These are phyloP conservation scores for Sporisorium scitamineum DNA, from an alignment of 1,284 basidiomycete genomes.

Conservation along the genomic window DNA sequence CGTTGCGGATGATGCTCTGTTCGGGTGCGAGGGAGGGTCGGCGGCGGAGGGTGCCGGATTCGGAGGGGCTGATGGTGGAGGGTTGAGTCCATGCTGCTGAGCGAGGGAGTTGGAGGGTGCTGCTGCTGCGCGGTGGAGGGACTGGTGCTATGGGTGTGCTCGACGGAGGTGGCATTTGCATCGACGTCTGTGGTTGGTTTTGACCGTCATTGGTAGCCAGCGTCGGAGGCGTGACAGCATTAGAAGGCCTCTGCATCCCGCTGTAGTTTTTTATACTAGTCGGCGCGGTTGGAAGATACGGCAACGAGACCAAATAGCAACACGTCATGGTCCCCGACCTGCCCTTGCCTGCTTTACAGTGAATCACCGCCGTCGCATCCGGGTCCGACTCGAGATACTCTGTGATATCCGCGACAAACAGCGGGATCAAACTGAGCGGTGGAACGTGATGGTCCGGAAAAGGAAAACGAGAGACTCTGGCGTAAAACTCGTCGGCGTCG, in stretches of 20 bases:
- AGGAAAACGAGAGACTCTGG: constrained; percentile 82
- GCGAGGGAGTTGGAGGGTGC: constrained; percentile 25
- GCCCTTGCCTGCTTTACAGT: constrained; percentile 77
- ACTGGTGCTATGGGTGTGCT: neutral
- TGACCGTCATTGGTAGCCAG: constrained; percentile 4
- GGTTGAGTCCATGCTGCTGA: constrained; percentile 21
- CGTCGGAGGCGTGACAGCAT: neutral
- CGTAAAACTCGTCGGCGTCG: constrained; percentile 71
- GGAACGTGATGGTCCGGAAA: constrained; percentile 83
- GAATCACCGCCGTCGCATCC: constrained; percentile 82
- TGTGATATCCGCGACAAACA: constrained; percentile 81
- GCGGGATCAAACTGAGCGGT: constrained; percentile 81
- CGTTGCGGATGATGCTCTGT: constrained; percentile 51
- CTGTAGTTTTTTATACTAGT: constrained; percentile 49
- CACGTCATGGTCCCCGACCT: constrained; percentile 62
- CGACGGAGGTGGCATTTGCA: neutral
- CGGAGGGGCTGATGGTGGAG: constrained; percentile 1
- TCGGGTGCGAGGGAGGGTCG: constrained; percentile 33
- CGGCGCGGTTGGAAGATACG: constrained; percentile 52
- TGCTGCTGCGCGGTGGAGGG: constrained; percentile 10
- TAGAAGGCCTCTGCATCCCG: constrained; percentile 32
- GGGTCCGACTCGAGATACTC: constrained; percentile 80
- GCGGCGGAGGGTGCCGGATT: constrained; percentile 21
- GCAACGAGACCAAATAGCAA: constrained; percentile 57
- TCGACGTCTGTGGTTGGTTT: neutral